A percentile compares a stretch with the other conserved stretches of the same genome.
These are phyloP conservation scores for Passiflora organensis DNA, from an alignment of 345 rosid species.

Conservation along the genomic window DNA sequence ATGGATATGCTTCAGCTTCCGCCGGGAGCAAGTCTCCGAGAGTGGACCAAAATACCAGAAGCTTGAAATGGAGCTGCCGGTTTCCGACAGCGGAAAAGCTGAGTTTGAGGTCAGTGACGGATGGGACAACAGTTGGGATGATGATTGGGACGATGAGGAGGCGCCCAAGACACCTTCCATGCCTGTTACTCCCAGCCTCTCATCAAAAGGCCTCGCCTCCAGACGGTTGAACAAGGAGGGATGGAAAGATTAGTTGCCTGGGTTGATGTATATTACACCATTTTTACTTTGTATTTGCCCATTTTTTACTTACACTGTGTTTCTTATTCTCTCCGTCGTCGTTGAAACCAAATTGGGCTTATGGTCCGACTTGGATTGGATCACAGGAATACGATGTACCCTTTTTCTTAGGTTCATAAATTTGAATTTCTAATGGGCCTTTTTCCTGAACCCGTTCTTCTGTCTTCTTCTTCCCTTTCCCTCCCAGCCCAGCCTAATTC, in stretches of 20 bases:
- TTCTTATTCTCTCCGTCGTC: neutral
- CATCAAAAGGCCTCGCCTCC: conserved; percentile 68
- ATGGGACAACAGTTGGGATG: conserved; percentile 76
- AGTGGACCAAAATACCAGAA: conserved; percentile 46
- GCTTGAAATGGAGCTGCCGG: conserved; percentile 58
- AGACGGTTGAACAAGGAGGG: conserved; percentile 72
- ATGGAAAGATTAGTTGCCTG: conserved; percentile 60
- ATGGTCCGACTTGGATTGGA: too few species aligned
- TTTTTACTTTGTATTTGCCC: too few species aligned
- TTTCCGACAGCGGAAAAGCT: conserved; percentile 23
- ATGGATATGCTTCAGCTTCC: conserved; percentile 37
- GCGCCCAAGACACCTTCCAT: conserved; percentile 54
- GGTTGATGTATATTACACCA: neutral
- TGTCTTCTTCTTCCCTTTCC: too few species aligned
- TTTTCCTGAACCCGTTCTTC: too few species aligned
- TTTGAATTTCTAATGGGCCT: too few species aligned
- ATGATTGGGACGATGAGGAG: conserved; percentile 79
- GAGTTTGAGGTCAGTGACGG: conserved; percentile 41
- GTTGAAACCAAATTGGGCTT: too few species aligned
- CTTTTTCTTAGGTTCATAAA: too few species aligned
- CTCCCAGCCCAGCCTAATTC: too few species aligned
- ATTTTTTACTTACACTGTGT: neutral
- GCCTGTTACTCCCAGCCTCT: conserved; percentile 64
- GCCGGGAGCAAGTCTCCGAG: conserved; percentile 25
- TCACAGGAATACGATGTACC: too few species aligned